Percentiles rank a stretch among this genome's conserved stretches.
Conservation (phyloP, 805 yeast genomes). For the Yarrowia keelungensis region DNA sequence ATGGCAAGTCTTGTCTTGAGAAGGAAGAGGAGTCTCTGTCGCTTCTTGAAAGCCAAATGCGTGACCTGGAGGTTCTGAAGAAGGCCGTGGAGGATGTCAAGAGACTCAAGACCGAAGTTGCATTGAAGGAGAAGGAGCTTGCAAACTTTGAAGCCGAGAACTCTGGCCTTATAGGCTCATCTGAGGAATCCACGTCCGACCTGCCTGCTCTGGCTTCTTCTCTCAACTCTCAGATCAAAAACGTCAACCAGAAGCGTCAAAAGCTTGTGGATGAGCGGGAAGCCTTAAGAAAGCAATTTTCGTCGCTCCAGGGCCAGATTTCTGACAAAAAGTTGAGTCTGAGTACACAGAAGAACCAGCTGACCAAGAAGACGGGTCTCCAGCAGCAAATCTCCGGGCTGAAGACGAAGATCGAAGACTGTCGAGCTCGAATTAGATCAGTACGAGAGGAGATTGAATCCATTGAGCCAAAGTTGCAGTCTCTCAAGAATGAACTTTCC, state of each 20-base stretch:
- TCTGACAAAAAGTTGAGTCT: constrained; percentile 62
- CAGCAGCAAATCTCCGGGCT: constrained; percentile 6
- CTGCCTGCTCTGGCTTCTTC: constrained; percentile 46
- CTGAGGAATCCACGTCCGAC: constrained; percentile 43
- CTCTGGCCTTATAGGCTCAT: constrained; percentile 39
- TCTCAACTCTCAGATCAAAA: constrained; percentile 53
- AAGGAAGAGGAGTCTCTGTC: constrained; percentile 37
- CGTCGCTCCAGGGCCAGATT: constrained; percentile 57
- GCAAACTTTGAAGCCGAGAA: constrained; percentile 43
- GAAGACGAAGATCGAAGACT: constrained; percentile 41
- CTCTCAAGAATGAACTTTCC: neutral
- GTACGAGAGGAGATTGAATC: constrained; percentile 39
- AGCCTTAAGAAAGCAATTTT: constrained; percentile 53
- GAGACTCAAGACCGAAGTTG: constrained; percentile 40
- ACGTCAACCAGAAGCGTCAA: constrained; percentile 51
- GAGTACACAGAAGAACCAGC: constrained; percentile 60
- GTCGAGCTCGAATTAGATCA: constrained; percentile 18
- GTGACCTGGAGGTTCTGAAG: constrained; percentile 46
- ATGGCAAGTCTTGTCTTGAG: constrained; percentile 46
- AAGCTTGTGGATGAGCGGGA: constrained; percentile 56
- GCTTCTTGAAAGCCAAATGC: neutral
- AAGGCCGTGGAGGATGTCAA: constrained; percentile 47
- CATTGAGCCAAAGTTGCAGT: constrained; percentile 8
- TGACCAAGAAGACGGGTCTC: constrained; percentile 53
- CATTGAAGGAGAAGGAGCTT: constrained; percentile 42